Percentiles rank a stretch among this genome's conserved stretches.
phyloP scores from a whole-genome alignment of 192 early-diverging fungal species.

The Mortierella hygrophila region DNA sequence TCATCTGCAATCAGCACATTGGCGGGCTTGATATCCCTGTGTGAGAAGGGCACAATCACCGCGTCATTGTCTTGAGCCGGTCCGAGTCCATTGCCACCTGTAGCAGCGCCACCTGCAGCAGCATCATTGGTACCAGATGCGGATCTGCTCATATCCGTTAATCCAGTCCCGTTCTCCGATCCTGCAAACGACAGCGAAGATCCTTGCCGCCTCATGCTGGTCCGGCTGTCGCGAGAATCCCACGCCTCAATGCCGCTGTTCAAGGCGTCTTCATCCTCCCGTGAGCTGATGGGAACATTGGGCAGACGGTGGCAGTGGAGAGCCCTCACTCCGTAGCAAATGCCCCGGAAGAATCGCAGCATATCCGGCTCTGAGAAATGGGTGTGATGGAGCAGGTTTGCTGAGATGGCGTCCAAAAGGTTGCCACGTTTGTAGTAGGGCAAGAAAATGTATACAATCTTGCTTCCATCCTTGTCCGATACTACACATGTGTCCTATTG shows the following conservation, averaged over 20 bases:
- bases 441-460: slow-evolving; percentile 77
- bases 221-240: slow-evolving; percentile 43
- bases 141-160: slow-evolving; percentile 33
- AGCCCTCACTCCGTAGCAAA: slow-evolving; percentile 70
- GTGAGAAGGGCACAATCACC: slow-evolving; percentile 68
- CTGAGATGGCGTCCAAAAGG: slow-evolving; percentile 67
- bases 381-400: slow-evolving; percentile 61
- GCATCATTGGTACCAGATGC: not conserved
- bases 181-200: slow-evolving; percentile 28
- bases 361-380: slow-evolving; percentile 70
- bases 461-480: slow-evolving; percentile 61
- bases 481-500: slow-evolving; percentile 67
- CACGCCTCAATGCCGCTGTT: slow-evolving; percentile 40
- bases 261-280: slow-evolving; percentile 39
- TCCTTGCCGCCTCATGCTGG: slow-evolving; percentile 31
- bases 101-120: not conserved
- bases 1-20: slow-evolving; percentile 80
- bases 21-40: slow-evolving; percentile 83
- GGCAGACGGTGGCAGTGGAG: slow-evolving; percentile 69
- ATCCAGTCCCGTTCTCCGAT: slow-evolving; percentile 37
- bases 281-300: slow-evolving; percentile 47
- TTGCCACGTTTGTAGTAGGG: slow-evolving; percentile 75
- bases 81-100: slow-evolving; percentile 4
- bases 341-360: slow-evolving; percentile 66
- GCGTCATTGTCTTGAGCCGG: slow-evolving; percentile 37